Base-by-base conservation (phyloP, 129 eudicot species). In the Kitagawia praeruptora region DNA sequence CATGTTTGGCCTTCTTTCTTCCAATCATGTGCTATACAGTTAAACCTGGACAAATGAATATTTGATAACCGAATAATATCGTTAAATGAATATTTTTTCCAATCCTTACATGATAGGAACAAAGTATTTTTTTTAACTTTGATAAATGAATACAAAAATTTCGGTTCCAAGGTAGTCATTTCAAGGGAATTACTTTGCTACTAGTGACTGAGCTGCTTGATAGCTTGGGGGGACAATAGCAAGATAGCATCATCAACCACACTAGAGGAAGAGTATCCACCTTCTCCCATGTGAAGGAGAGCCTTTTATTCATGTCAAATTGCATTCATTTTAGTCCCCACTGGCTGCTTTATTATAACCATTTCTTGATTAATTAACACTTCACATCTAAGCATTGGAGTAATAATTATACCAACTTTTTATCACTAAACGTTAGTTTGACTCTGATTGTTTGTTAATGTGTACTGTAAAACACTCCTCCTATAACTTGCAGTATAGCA, bases 361-460 rank as follows among this genome's bases (percentile, higher is more conserved):
- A 58, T 46, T 47, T 58, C 34, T 58, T 76, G 76, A 76, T 46
- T 66, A 69, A 79, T 14, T 2, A 27, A 42, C 31, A 70, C 82
- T 79, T 79, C 77, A 79, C 28, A 48, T 70, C 77, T 79, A 79
- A 70, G 82, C 70, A 70, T 79, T n/a, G n/a, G n/a, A n/a, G n/a
- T n/a, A n/a, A n/a, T n/a, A n/a, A n/a, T n/a, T n/a, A n/a, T 6
- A 64, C 75, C 75, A 78, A 44, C 75, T 45, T 70, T 14, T n/a
- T 34, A 4, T 38, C 25, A 6, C n/a, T 37, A 34, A 6, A 11
- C 8, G 28, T 49, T 77, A 45, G 46, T 38, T 34, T 76, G 42
- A 77, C 72, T 58, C 72, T 77, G 73, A 40, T 40, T 28, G 41
- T 34, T 9, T 54, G 45, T 44, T 10, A n/a, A 15, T 47, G 78